A percentile compares a stretch with the other conserved stretches of the same genome.
These are phyloP conservation scores for Hydnomerulius pinastri DNA, from an alignment of 768 basidiomycete species.

Conservation along the genomic window DNA sequence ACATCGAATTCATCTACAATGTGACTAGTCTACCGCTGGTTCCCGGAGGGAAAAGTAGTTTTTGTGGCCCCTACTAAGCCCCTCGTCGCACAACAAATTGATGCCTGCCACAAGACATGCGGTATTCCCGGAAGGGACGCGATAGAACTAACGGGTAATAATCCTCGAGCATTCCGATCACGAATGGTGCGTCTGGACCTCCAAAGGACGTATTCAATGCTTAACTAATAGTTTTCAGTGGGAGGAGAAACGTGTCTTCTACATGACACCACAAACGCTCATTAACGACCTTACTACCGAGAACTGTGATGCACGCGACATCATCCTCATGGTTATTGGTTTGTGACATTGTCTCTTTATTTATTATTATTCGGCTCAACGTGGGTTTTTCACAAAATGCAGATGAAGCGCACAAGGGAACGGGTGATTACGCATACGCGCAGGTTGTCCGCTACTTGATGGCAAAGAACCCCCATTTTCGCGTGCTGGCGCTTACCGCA, in stretches of 20 bases:
- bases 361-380: constrained; percentile 6
- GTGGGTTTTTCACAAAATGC: background rate
- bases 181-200: constrained; percentile 52
- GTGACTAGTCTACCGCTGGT: constrained; percentile 84
- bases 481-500: constrained; percentile 91
- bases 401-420: constrained; percentile 97
- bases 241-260: constrained; percentile 84
- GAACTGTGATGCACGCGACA: constrained; percentile 74
- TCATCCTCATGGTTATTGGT: constrained; percentile 90
- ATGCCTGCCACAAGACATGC: constrained; percentile 89
- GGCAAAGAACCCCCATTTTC: constrained; percentile 92
- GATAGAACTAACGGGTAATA: constrained; percentile 83
- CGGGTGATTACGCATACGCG: constrained; percentile 91
- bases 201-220: background rate
- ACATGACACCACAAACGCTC: constrained; percentile 95
- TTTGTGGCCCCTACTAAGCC: constrained; percentile 98
- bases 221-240: constrained; percentile 48
- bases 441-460: constrained; percentile 87
- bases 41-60: constrained; percentile 86
- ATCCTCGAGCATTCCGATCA: constrained; percentile 51
- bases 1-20: constrained; percentile 6
- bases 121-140: constrained; percentile 90
- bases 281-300: constrained; percentile 79
- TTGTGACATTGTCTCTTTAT: constrained; percentile 15
- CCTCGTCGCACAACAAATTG: constrained; percentile 91